Evolutionary conservation across 805 yeast species (phyloP).

Genomic region (Saccharomycopsis amapae): DNA sequence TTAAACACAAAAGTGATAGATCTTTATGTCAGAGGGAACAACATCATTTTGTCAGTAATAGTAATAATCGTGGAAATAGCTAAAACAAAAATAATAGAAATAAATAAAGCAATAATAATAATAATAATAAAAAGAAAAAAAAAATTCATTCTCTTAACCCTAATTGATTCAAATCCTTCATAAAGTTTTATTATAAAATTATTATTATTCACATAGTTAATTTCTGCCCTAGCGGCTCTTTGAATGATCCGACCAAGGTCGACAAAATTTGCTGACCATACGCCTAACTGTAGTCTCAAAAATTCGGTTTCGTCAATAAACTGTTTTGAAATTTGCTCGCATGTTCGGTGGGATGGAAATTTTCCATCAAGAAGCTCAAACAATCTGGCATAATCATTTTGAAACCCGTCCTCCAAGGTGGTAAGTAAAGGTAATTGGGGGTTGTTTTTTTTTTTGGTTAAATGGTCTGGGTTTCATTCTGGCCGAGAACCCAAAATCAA

Average conservation of each 20-base stretch:
- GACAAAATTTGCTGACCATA: too few species aligned
- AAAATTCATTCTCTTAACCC: background rate
- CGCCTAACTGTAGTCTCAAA: too few species aligned
- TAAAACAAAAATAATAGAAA: constrained; percentile 4
- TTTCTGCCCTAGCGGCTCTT: background rate
- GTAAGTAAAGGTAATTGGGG: background rate
- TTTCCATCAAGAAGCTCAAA: background rate
- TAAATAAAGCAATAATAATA: constrained; percentile 2
- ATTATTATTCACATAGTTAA: background rate
- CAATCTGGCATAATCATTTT: background rate
- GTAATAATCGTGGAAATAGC: background rate
- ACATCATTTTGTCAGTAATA: background rate
- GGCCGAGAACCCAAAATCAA: background rate
- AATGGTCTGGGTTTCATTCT: background rate
- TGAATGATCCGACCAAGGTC: background rate
- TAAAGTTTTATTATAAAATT: background rate
- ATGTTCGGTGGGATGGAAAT: background rate
- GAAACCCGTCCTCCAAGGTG: background rate
- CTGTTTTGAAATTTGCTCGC: background rate
- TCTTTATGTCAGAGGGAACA: too few species aligned
- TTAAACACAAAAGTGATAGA: too few species aligned
- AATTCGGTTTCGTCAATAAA: background rate
- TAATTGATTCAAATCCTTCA: background rate
- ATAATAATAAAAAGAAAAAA: background rate
- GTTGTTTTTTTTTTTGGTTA: background rate